These are phyloP conservation scores for Zygnema circumcarinatum DNA, from an alignment of 139 green algal species.

Conservation along the genomic window DNA sequence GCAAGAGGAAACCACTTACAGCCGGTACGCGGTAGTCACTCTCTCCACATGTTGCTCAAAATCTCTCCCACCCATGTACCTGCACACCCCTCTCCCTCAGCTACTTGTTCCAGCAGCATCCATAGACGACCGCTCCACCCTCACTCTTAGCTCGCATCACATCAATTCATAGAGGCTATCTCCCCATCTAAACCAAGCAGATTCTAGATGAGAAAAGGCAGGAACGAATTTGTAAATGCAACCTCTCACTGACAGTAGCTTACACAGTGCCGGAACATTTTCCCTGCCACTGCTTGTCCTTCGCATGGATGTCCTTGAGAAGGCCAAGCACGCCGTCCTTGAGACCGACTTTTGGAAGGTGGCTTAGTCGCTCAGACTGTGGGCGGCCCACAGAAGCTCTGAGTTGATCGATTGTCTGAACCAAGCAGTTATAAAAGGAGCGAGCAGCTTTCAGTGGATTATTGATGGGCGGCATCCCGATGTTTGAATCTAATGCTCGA, in stretches of 20 bases:
- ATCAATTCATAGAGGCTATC: no score
- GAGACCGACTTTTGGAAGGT: background rate
- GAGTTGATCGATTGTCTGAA: background rate
- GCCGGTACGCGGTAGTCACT: slow-evolving; percentile 13
- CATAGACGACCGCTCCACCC: no score
- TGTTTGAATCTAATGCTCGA: no score
- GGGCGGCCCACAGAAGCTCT: background rate
- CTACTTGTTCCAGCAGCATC: background rate
- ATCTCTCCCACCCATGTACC: slow-evolving; percentile 38
- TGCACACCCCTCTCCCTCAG: slow-evolving; percentile 9
- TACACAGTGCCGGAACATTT: slow-evolving; percentile 51
- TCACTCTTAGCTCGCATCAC: no score
- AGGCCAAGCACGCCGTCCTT: slow-evolving; percentile 2
- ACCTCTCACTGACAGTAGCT: no score
- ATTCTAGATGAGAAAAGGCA: no score
- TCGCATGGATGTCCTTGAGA: background rate
- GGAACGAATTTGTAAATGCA: no score
- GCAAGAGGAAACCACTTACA: slow-evolving; percentile 22
- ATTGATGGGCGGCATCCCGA: no score
- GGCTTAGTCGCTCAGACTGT: background rate
- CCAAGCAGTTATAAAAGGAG: background rate
- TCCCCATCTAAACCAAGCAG: no score
- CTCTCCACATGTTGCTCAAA: slow-evolving; percentile 31
- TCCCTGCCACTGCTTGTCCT: slow-evolving; percentile 42
- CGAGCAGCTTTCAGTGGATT: background rate